Conservation (phyloP, 495 filamentous ascomycete species). For the Penicillium antarcticum region DNA sequence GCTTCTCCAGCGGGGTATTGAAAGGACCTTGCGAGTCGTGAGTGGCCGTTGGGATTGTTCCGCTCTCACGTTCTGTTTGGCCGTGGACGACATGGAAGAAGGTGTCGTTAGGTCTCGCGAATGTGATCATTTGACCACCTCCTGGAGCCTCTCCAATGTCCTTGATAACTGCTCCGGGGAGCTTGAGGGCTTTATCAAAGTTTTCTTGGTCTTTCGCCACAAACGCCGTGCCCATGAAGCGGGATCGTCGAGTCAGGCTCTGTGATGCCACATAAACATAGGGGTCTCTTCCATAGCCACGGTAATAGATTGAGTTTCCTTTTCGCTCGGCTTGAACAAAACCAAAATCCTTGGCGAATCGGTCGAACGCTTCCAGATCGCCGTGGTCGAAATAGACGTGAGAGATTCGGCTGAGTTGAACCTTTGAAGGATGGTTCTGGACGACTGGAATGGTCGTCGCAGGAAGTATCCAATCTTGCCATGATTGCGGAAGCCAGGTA, state of each 20-base stretch:
- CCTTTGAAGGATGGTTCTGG: slow-evolving; percentile 13
- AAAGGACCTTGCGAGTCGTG: slow-evolving; percentile 7
- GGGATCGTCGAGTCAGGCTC: slow-evolving; percentile 28
- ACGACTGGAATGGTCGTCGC: slow-evolving; percentile 6
- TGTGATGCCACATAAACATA: slow-evolving; percentile 49
- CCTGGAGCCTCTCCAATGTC: slow-evolving; percentile 23
- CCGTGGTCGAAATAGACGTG: slow-evolving; percentile 58
- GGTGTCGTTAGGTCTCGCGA: slow-evolving; percentile 23
- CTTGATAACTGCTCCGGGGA: slow-evolving; percentile 15
- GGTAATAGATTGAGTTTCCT: slow-evolving; percentile 52
- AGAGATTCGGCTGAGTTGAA: slow-evolving; percentile 50
- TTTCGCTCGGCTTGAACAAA: slow-evolving; percentile 41
- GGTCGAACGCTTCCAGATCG: slow-evolving; percentile 42
- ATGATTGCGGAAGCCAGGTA: background rate
- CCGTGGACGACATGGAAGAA: slow-evolving; percentile 23
- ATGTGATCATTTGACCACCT: slow-evolving; percentile 20
- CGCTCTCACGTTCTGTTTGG: slow-evolving; percentile 11
- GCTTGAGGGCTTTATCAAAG: slow-evolving; percentile 27
- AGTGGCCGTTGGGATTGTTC: background rate
- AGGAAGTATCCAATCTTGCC: slow-evolving; percentile 8
- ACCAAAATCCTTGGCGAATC: slow-evolving; percentile 55
- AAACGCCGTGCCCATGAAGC: slow-evolving; percentile 51
- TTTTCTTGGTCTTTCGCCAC: slow-evolving; percentile 53
- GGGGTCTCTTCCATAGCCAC: slow-evolving; percentile 54
- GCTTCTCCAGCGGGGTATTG: slow-evolving; percentile 19